phyloP scores from a whole-genome alignment of 345 rosid genomes.

The Sisymbrium altissimum region DNA sequence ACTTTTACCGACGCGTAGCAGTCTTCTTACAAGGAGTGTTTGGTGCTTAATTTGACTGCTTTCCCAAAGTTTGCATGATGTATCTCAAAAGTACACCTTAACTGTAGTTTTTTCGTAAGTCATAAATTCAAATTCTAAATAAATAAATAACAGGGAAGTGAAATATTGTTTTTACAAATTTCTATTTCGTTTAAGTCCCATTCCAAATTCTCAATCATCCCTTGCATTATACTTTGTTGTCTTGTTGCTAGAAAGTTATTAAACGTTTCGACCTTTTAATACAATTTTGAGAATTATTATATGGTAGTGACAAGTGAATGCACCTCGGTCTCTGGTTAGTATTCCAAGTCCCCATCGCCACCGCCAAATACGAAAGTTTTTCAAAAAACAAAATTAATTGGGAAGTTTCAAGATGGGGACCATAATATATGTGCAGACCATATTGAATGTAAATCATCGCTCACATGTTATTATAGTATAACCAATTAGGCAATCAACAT shows the following conservation, averaged over 20 bases:
- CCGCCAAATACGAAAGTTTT: not conserved
- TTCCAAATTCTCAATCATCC: not conserved
- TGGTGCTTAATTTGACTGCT: too few relatives aligned
- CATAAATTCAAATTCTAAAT: too few relatives aligned
- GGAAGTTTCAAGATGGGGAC: not conserved
- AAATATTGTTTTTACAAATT: too few relatives aligned
- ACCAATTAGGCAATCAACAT: not conserved
- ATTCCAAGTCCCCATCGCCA: not conserved
- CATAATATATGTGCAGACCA: not conserved
- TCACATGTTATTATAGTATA: not conserved
- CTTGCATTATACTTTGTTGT: not conserved
- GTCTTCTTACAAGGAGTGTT: too few relatives aligned
- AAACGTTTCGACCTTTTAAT: too few relatives aligned
- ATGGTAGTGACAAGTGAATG: not conserved
- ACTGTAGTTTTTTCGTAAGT: too few relatives aligned
- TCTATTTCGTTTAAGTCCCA: too few relatives aligned
- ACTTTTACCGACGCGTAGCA: too few relatives aligned
- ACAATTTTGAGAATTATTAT: not conserved
- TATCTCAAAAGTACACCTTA: too few relatives aligned
- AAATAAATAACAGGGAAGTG: too few relatives aligned
- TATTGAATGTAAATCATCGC: not conserved
- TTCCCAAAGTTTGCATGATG: too few relatives aligned
- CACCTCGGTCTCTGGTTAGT: not conserved
- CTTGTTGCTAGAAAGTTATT: not conserved
- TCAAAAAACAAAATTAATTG: not conserved